phyloP scores from a whole-genome alignment of 2,329 filamentous ascomycete genomes.

The Cytospora mali region DNA sequence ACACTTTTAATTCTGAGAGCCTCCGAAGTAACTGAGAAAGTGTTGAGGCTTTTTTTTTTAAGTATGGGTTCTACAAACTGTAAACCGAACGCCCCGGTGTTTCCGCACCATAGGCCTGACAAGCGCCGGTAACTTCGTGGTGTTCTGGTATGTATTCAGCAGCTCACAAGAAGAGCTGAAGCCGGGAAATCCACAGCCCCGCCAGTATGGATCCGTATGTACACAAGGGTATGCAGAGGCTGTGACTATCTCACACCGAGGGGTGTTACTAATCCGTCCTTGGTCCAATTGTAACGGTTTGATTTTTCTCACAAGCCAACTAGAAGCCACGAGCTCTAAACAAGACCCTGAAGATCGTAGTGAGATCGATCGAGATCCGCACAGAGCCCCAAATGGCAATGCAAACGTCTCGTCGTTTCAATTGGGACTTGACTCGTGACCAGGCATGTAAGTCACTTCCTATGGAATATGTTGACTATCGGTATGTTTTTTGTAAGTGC shows the following conservation, averaged over 20 bases:
- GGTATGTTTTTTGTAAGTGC: background rate
- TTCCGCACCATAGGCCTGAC: no score
- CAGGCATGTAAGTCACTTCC: no score
- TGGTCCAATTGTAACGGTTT: background rate
- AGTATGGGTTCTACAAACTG: no score
- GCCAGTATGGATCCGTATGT: background rate
- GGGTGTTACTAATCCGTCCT: background rate
- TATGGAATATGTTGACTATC: no score
- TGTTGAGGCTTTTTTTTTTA: background rate
- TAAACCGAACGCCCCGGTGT: no score
- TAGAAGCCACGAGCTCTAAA: background rate
- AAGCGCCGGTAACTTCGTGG: background rate
- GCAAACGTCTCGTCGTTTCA: background rate
- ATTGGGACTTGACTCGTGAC: background rate
- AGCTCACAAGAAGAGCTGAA: background rate
- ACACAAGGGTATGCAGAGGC: background rate
- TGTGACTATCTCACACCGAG: background rate
- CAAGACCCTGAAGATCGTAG: constrained; percentile 12
- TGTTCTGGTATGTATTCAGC: background rate
- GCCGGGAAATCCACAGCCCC: background rate
- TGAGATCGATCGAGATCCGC: constrained; percentile 19
- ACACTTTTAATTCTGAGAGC: no score
- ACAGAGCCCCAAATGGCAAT: background rate
- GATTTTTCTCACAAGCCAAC: background rate
- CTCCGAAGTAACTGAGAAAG: no score